These are phyloP conservation scores for Pilasporangium apinafurcum DNA, from an alignment of 352 stramenopile species.

Conservation along the genomic window DNA sequence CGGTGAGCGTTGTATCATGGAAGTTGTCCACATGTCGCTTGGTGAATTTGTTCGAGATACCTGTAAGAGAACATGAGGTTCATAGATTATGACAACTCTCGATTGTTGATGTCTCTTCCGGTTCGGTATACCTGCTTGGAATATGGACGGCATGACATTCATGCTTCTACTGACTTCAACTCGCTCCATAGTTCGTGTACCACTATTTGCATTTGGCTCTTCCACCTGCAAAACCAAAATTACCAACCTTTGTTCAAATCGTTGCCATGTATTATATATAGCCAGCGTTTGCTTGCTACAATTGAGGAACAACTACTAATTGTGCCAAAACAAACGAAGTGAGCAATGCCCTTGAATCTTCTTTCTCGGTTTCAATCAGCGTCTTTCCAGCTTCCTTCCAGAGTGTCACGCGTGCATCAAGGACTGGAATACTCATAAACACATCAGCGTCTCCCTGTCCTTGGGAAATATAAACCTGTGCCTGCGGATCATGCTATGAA, in stretches of 20 bases:
- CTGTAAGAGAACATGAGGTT: slow-evolving; percentile 12
- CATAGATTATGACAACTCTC: not conserved
- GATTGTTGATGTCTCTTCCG: not conserved
- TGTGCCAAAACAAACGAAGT: slow-evolving; percentile 50
- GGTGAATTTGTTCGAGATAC: slow-evolving; percentile 81
- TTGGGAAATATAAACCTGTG: slow-evolving; percentile 77
- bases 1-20: slow-evolving; percentile 65
- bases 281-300: too few species aligned
- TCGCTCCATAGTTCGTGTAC: too few species aligned
- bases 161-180: too few species aligned
- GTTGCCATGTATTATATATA: too few species aligned
- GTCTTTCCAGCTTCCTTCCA: slow-evolving; percentile 76
- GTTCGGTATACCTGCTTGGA: slow-evolving; percentile 9
- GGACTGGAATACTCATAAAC: slow-evolving; percentile 74
- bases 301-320: slow-evolving; percentile 8
- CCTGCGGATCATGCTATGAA: slow-evolving; percentile 49
- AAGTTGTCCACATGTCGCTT: slow-evolving; percentile 66
- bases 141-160: slow-evolving; percentile 10
- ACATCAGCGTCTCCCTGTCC: slow-evolving; percentile 69
- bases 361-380: slow-evolving; percentile 71
- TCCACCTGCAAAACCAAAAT: too few species aligned
- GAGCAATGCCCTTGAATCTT: slow-evolving; percentile 57
- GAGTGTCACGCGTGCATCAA: slow-evolving; percentile 68
- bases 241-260: too few species aligned
- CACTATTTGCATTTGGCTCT: too few species aligned